Base-by-base conservation (phyloP, 2,329 filamentous ascomycete genomes). In the Arthroderma sp. region DNA sequence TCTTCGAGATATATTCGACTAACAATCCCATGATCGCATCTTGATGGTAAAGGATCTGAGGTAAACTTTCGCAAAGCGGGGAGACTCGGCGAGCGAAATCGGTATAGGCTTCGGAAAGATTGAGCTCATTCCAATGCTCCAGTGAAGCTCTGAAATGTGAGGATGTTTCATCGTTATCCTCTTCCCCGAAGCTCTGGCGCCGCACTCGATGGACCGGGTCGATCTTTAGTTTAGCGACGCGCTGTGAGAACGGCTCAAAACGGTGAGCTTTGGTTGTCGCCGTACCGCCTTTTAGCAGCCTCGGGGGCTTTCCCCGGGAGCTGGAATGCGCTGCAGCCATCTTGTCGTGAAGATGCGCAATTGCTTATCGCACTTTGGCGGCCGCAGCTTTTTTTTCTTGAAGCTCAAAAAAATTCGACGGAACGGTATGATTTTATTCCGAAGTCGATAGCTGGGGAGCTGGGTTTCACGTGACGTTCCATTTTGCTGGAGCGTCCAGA, bases 181-280 rank as follows among this genome's bases (percentile, higher is more conserved):
- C 81, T 58, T 81, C 78, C 50, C 88, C 83, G 67, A 91, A 79
- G 80, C 68, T 93, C 77, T 61, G 61, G 34, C 83, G 82, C 64
- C 87, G 85, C 56, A 93, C 83, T 66, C 82, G 82, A 64, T 91
- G 86, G 54, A 98, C 76, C 38, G 91, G 91, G 57, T 98, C 89
- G 67, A 98, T 81, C 66, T 85, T 91, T 59, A 96, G 77, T 63
- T 88, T 91, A 51, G 85, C 78, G 61, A 96, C 85, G 63, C 93
- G 91, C 59, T 81, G 77, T 48, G 82, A 85, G 67, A 96, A 96
- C 50, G 85, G 82, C 67, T 95, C 83, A 77, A 86, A 96, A 61
- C 85, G 77, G 66, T 95, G 85, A 43, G 85, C 83, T 59, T 85
- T 88, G 50, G 81, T 80, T 53, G 87, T 84, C 42, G 73, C 71